Evolutionary conservation across 345 rosid species (phyloP), one percentile per base, ranked within the genome.

Genomic region (Citropsis articulata): DNA sequence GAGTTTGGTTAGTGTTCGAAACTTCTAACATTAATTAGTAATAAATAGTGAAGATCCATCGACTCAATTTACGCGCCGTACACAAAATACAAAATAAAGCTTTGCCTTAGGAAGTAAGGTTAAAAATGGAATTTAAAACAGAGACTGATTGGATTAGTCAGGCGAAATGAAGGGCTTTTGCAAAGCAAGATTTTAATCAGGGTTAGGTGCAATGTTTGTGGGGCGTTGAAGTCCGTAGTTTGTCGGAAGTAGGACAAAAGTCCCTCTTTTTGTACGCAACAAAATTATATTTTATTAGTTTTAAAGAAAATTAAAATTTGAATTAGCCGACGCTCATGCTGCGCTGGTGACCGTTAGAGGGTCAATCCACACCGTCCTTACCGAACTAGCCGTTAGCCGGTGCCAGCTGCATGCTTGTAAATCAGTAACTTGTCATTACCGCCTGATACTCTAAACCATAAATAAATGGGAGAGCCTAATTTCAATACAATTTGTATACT

Each of bases 321-420:
- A 75, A 63, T 48, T 45, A 1, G 48, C 61, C 63, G 25, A 64
- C 61, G 31, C 59, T 55, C 4, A 0, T 68, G 42, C 0, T 22
- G 53, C 60, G 71, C 60, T 50, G 71, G 24, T 65, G 64, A 64
- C 63, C 78, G 71, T 75, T 75, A 28, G 69, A 40, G 66, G 33
- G 53, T 35, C 76, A 24, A 50, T 19, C 35, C 13, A 1, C 50
- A 0, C 18, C 7, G 6, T n/a, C 53, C 31, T 24, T 40, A n/a
- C 69, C 35, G 53, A 65, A n/a, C 35, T 75, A 75, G 78, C 78
- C 78, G 78, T 75, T 75, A 8, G 35, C 42, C 10, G 38, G 12
- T 48, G 60, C 33, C 78, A 65, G 71, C 53, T 13, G 18, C 50
- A 13, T 45, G 50, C 50, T 3, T 45, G 50, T 18, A 45, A 10